Conservation (phyloP, 2,329 filamentous ascomycete species). For the Alternaria consortialis region DNA sequence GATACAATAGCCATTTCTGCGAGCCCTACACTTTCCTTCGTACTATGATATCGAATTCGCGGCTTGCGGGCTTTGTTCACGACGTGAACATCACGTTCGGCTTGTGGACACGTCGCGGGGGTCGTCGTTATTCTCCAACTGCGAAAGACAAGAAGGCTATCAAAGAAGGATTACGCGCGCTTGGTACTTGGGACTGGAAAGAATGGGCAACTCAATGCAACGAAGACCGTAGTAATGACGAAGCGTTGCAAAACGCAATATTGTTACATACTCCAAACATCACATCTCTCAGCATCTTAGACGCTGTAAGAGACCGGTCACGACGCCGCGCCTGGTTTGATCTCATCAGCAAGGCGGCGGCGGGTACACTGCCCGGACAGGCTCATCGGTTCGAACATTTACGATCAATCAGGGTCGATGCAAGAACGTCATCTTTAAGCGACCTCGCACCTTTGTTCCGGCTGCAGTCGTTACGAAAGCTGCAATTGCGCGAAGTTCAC, state of each 20-base stretch:
- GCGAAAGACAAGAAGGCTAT: slow-evolving; percentile 38
- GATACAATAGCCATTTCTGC: slow-evolving; percentile 33
- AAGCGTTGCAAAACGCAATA: slow-evolving; percentile 33
- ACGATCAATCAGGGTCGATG: slow-evolving; percentile 25
- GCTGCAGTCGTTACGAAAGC: slow-evolving; percentile 29
- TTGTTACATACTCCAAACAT: slow-evolving; percentile 39
- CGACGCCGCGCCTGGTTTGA: slow-evolving; percentile 31
- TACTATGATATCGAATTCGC: slow-evolving; percentile 30
- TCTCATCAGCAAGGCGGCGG: slow-evolving; percentile 27
- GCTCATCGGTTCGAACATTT: slow-evolving; percentile 33
- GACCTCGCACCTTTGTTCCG: slow-evolving; percentile 35
- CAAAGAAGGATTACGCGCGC: slow-evolving; percentile 34
- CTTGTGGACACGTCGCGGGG: slow-evolving; percentile 1
- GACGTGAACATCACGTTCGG: slow-evolving; percentile 27
- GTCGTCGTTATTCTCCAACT: slow-evolving; percentile 23
- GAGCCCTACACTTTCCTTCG: slow-evolving; percentile 43
- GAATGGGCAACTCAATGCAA: slow-evolving; percentile 36
- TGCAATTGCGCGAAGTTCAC: slow-evolving; percentile 23
- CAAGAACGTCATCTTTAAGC: slow-evolving; percentile 13
- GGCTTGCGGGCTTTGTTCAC: slow-evolving; percentile 27
- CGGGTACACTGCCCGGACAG: slow-evolving; percentile 16
- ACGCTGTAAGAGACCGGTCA: not conserved
- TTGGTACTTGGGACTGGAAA: slow-evolving; percentile 39
- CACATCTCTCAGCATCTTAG: slow-evolving; percentile 1
- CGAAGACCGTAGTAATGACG: slow-evolving; percentile 14